Evolutionary conservation across 106 monocot species (phyloP), one percentile per base, ranked within the genome.

Genomic region (Dendrobium catenatum): DNA sequence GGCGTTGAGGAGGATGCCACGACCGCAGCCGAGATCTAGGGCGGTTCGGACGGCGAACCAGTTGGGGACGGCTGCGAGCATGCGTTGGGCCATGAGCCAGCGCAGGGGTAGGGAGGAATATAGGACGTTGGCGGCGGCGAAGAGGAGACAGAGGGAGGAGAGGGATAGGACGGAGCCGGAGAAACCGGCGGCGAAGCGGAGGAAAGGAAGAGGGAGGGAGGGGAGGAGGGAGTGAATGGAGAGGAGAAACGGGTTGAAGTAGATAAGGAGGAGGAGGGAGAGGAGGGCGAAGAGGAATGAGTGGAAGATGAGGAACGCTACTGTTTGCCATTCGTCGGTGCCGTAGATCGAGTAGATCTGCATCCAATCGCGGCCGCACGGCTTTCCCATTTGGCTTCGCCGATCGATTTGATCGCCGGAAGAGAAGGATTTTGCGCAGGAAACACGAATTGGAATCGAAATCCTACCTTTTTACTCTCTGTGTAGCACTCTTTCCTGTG

Each of bases 311-410:
- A 93, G 93, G 84, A 93, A 87, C 16, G 31, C 43, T 26, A 89
- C 77, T 20, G 89, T 87, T 41, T 85, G 88, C 83, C 84, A 85
- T 48, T 84, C 81, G 72, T 90, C 93, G 55, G 84, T 75, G 82
- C 90, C 93, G 80, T 93, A 90, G 61, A 93, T 80, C 77, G 89
- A 81, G 84, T 87, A 90, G 75, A 90, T 86, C 80, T 93, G 93
- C 29, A 55, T 72, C 93, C 86, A 90, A 66, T 93, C 93, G 10
- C 87, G 66, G 2, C 79, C 68, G 0, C 26, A 73, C 7, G 74
- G 18, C 74, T 75, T 75, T 5, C 74, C 74, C 74, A 75, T 75
- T 75, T 44, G 15, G 16, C 33, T 33, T 29, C 11, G 8, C 0
- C 2, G 16, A 72, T 72, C 29, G 72, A 37, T 72, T 72, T 37